Evolutionary conservation across 169 alveolate genomes (phyloP).

Genomic region (Eimeria falciformis): DNA sequence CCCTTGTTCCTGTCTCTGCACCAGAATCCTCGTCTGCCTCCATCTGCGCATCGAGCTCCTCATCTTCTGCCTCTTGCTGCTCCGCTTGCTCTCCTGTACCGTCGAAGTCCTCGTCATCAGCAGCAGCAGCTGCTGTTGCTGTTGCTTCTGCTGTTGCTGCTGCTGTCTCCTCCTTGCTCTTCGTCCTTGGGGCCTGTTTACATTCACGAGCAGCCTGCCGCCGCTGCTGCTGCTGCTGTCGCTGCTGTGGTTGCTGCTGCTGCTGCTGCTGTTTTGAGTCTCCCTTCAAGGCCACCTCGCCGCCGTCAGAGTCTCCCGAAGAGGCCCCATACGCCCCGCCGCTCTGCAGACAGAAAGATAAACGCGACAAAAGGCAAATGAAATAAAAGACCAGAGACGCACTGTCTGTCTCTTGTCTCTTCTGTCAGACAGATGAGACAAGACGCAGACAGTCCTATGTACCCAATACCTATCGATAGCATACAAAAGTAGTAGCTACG

Average conservation of each 20-base stretch:
- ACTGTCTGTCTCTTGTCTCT: no score
- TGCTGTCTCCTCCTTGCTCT: background rate
- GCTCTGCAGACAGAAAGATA: no score
- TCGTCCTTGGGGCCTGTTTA: constrained; percentile 14
- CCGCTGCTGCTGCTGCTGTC: constrained; percentile 4
- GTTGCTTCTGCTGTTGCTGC: background rate
- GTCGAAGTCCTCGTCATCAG: constrained; percentile 46
- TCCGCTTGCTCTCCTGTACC: background rate
- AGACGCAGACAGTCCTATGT: no score
- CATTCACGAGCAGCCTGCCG: constrained; percentile 27
- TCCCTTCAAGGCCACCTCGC: background rate
- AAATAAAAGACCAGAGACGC: no score
- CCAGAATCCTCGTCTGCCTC: constrained; percentile 35
- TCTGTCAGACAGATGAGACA: no score
- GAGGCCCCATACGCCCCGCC: constrained; percentile 16
- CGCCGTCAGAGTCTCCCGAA: background rate
- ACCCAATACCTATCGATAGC: no score
- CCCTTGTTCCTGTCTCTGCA: background rate
- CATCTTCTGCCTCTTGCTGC: constrained; percentile 60
- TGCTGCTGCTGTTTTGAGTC: background rate
- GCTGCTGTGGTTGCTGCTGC: constrained; percentile 10
- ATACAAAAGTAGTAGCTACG: no score
- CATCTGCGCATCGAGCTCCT: constrained; percentile 43
- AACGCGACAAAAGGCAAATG: no score
- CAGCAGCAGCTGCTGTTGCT: constrained; percentile 55